A percentile compares a stretch with the other conserved stretches of the same genome.
phyloP scores from a whole-genome alignment of 2,329 filamentous ascomycete genomes.

The Epichloe aotearoae region DNA sequence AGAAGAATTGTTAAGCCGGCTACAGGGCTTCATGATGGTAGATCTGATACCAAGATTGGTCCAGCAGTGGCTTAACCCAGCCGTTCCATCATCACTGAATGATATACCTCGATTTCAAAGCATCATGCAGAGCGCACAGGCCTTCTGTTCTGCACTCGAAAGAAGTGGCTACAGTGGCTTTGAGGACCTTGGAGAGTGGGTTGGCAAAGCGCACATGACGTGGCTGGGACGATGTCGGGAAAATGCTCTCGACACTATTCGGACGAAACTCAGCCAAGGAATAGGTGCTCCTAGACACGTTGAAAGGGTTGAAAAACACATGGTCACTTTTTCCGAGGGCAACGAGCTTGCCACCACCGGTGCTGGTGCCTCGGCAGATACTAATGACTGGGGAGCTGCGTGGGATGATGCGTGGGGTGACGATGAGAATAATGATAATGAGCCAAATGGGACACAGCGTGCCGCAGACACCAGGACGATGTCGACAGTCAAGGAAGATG shows the following conservation, averaged over 20 bases:
- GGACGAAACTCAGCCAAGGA: conserved; percentile 53
- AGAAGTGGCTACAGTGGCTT: conserved; percentile 48
- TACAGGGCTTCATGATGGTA: conserved; percentile 60
- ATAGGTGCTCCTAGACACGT: conserved; percentile 56
- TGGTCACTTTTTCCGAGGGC: conserved; percentile 55
- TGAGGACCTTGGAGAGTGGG: conserved; percentile 62
- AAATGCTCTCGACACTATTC: conserved; percentile 60
- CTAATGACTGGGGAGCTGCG: conserved; percentile 57
- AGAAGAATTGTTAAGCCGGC: conserved; percentile 37
- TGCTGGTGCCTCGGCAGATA: conserved; percentile 28
- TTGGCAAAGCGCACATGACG: conserved; percentile 61
- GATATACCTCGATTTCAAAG: conserved; percentile 60
- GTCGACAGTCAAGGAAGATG: conserved; percentile 19
- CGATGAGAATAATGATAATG: conserved; percentile 36
- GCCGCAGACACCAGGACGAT: conserved; percentile 7
- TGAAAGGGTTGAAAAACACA: conserved; percentile 74
- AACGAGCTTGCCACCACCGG: conserved; percentile 47
- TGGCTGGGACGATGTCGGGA: conserved; percentile 83
- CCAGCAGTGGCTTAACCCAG: conserved; percentile 58
- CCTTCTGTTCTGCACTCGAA: conserved; percentile 52
- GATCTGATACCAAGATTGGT: conserved; percentile 56
- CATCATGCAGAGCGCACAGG: conserved; percentile 48
- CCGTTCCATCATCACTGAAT: conserved; percentile 61
- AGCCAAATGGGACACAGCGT: conserved; percentile 10
- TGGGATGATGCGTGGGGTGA: conserved; percentile 77